These are phyloP conservation scores for Pelargonium citronellum DNA, from an alignment of 441 rosid species.

Conservation along the genomic window DNA sequence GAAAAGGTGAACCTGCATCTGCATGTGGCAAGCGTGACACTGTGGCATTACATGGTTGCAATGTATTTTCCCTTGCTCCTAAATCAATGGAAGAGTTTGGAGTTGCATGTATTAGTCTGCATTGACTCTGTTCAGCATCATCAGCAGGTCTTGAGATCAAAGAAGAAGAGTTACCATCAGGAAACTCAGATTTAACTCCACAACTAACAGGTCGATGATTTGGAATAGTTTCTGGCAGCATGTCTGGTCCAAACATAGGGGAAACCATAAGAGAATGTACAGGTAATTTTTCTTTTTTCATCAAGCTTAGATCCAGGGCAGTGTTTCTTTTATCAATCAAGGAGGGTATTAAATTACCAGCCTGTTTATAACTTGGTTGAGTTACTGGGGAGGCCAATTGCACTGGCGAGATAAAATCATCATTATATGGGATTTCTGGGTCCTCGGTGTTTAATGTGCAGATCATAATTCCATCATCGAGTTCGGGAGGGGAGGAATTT, in stretches of 20 bases:
- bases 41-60: slow-evolving; percentile 21
- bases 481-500: slow-evolving; percentile 21
- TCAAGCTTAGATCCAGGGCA: slow-evolving; percentile 22
- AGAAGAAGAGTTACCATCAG: slow-evolving; percentile 18
- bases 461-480: slow-evolving; percentile 13
- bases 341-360: slow-evolving; percentile 17
- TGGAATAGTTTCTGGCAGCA: slow-evolving; percentile 22
- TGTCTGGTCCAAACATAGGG: slow-evolving; percentile 16
- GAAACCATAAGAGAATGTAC: slow-evolving; percentile 17
- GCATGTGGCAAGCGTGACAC: slow-evolving; percentile 19
- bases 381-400: slow-evolving; percentile 10
- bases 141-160: slow-evolving; percentile 17
- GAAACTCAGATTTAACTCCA: slow-evolving; percentile 29
- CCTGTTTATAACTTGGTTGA: slow-evolving; percentile 11
- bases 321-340: slow-evolving; percentile 14
- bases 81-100: slow-evolving; percentile 17
- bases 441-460: slow-evolving; percentile 44
- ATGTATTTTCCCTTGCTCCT: slow-evolving; percentile 19
- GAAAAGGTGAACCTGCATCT: too few relatives aligned
- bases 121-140: slow-evolving; percentile 16
- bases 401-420: slow-evolving; percentile 26
- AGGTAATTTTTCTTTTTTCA: slow-evolving; percentile 30
- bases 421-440: slow-evolving; percentile 43
- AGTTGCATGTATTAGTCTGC: slow-evolving; percentile 16
- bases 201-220: slow-evolving; percentile 18